A percentile compares a stretch with the other conserved stretches of the same genome.
These are phyloP conservation scores for Panicum hallii DNA, from an alignment of 202 grass and related monocot genomes.

Conservation along the genomic window DNA sequence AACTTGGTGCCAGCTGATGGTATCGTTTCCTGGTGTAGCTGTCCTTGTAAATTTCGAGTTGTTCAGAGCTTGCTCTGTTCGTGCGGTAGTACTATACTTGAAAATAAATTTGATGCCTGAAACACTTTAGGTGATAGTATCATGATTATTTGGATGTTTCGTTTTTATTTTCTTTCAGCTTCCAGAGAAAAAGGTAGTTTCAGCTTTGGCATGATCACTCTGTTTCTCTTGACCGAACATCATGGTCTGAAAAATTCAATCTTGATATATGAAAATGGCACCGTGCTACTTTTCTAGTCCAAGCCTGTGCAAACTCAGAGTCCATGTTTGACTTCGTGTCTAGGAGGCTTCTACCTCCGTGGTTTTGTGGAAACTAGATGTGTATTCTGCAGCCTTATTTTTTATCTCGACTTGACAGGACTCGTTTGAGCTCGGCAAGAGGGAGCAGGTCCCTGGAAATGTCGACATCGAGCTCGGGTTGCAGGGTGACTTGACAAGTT, in stretches of 20 bases:
- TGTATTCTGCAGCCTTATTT: background rate
- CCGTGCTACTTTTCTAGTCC: background rate
- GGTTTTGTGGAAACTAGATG: slow-evolving; percentile 7
- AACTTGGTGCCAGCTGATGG: background rate
- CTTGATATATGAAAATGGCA: background rate
- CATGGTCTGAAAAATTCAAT: background rate
- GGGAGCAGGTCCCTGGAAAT: slow-evolving; percentile 40
- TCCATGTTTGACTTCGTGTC: slow-evolving; percentile 12
- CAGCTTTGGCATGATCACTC: slow-evolving; percentile 18
- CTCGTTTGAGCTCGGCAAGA: slow-evolving; percentile 67
- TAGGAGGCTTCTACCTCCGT: background rate
- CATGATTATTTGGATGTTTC: background rate
- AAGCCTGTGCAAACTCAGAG: slow-evolving; percentile 1
- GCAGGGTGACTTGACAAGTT: slow-evolving; percentile 48
- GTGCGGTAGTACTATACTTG: background rate
- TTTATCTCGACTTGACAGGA: slow-evolving; percentile 51
- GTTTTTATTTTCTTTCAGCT: background rate
- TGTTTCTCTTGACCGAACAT: background rate
- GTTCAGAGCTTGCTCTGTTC: background rate
- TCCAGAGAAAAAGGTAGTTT: background rate
- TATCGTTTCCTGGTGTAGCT: background rate
- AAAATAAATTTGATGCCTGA: background rate
- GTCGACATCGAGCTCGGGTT: slow-evolving; percentile 81
- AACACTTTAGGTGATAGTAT: background rate
- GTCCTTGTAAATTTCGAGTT: background rate